Evolutionary conservation across 139 green algal species (phyloP).

Genomic region (Desmodesmus armatus): DNA sequence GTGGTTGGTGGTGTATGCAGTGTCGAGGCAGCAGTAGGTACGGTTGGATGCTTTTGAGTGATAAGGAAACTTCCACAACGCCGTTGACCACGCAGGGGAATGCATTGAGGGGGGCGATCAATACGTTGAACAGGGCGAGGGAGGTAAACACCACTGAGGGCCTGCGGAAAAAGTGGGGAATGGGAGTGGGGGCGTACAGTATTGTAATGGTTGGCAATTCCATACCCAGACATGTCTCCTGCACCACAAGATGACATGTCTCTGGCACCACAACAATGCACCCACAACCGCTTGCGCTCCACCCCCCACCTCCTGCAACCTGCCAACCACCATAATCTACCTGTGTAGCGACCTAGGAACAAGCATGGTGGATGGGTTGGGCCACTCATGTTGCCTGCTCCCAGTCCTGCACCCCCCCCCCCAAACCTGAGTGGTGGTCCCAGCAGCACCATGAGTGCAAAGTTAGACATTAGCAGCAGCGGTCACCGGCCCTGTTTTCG

Average conservation of each 20-base stretch:
- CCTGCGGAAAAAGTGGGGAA: neutral
- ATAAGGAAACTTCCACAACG: slow-evolving; percentile 83
- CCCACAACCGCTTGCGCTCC: too few species aligned
- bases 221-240: too few species aligned
- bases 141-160: slow-evolving; percentile 74
- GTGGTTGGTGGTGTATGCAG: too few species aligned
- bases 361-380: too few species aligned
- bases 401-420: neutral
- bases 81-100: slow-evolving; percentile 93
- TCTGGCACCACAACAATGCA: too few species aligned
- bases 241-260: too few species aligned
- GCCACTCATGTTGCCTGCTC: neutral
- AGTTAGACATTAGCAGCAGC: slow-evolving; percentile 74
- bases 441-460: slow-evolving; percentile 66
- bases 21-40: slow-evolving; percentile 55
- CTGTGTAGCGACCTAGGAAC: too few species aligned
- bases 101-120: slow-evolving; percentile 68
- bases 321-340: too few species aligned
- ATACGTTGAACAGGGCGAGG: slow-evolving; percentile 91
- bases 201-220: too few species aligned
- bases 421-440: slow-evolving; percentile 45
- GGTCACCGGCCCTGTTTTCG: too few species aligned
- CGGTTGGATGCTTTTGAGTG: slow-evolving; percentile 59
- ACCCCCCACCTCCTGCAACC: too few species aligned
- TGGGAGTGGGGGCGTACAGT: too few species aligned